Percentiles rank a stretch among this genome's conserved stretches.
phyloP scores from a whole-genome alignment of 108 stramenopile genomes.

The Cyclostephanos tholiformis region DNA sequence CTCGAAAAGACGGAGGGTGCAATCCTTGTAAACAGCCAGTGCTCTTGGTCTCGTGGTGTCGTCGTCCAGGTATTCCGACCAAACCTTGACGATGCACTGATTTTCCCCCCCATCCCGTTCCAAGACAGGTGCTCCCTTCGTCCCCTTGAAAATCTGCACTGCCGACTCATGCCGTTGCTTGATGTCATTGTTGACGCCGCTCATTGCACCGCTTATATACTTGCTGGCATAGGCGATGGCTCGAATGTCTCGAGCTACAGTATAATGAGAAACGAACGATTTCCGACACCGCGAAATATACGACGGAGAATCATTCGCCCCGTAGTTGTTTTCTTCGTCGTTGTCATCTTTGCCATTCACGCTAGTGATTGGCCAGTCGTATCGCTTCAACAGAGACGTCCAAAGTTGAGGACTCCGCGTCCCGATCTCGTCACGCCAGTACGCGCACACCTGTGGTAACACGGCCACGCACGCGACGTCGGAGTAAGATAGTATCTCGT shows the following conservation, averaged over 20 bases:
- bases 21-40: conserved; percentile 32
- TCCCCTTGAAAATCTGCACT: conserved; percentile 37
- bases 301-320: not conserved
- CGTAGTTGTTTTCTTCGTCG: not conserved
- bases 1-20: conserved; percentile 45
- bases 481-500: conserved; percentile 38
- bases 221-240: conserved; percentile 28
- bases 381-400: conserved; percentile 35
- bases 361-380: conserved; percentile 20
- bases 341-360: not conserved
- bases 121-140: conserved; percentile 25
- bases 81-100: conserved; percentile 31
- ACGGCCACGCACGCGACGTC: conserved; percentile 27
- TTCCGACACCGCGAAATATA: not conserved
- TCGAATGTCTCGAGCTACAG: conserved; percentile 31
- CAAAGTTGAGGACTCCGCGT: conserved; percentile 39
- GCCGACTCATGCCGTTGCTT: conserved; percentile 32
- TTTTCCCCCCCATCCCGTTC: not conserved
- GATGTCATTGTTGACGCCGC: not conserved
- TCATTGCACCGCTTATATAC: conserved; percentile 1
- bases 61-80: conserved; percentile 10
- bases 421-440: conserved; percentile 41
- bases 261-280: conserved; percentile 42
- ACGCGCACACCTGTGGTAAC: conserved; percentile 35
- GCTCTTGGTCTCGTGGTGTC: conserved; percentile 13